Conservation (phyloP, 176 grass and related monocot species). For the Aegilops umbellulata region DNA sequence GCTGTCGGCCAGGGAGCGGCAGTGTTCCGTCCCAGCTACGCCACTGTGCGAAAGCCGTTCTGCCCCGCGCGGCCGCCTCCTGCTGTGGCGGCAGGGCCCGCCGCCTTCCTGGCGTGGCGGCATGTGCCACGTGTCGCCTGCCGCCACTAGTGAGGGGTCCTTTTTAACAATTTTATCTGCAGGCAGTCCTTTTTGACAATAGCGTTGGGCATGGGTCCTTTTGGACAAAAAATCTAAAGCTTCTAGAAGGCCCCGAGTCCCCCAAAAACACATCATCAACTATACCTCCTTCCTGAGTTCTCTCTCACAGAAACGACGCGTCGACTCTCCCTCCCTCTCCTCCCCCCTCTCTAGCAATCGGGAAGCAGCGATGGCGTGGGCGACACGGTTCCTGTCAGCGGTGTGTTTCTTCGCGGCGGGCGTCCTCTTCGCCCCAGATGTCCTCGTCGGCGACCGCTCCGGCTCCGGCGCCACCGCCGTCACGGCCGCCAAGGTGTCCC, state of each 20-base stretch:
- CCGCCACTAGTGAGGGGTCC: no score
- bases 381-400: slow-evolving; percentile 66
- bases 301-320: neutral
- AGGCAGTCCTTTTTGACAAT: no score
- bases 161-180: no score
- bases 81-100: no score
- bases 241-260: neutral
- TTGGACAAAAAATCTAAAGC: neutral
- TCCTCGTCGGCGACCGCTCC: slow-evolving; percentile 44
- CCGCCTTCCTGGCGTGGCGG: no score
- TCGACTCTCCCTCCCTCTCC: neutral
- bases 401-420: slow-evolving; percentile 85
- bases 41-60: no score
- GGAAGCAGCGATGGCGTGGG: slow-evolving; percentile 77
- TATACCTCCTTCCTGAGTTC: neutral
- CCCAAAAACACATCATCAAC: neutral
- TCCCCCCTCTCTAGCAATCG: neutral
- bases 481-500: slow-evolving; percentile 71
- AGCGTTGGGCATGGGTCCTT: no score
- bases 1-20: no score
- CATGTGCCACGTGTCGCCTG: no score
- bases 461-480: slow-evolving; percentile 32
- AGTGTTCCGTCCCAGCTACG: no score
- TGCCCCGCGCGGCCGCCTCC: no score
- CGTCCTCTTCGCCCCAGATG: slow-evolving; percentile 77